Base-by-base conservation (phyloP, 345 rosid genomes). In the Hevea brasiliensis region DNA sequence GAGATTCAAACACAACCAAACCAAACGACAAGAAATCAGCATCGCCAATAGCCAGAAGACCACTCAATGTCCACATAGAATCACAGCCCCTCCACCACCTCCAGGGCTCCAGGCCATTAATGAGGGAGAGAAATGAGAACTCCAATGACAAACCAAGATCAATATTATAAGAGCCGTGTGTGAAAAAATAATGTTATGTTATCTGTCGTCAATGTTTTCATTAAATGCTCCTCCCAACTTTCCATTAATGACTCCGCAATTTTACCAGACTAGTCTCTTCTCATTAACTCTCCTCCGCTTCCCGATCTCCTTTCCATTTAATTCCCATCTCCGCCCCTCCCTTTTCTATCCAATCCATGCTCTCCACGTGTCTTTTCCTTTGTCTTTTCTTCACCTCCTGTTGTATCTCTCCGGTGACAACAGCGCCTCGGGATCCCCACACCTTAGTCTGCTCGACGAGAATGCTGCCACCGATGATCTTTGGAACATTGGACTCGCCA, bases 361-460 rank as follows among this genome's bases (percentile, higher is more conserved):
- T 32, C 65, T 21, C 37, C 32, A 47, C 67, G 55, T 18, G 41
- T 26, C 37, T 0, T 35, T 81, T 76, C 81, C 82, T 77, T 68
- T 74, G 61, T 70, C 55, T 62, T 9, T 72, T 84, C 78, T 83
- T 82, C 5, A 85, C 70, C 95, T 79, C 20, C 86, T 55, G 82
- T 81, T 88, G 59, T 88, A 90, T 74, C 98, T 86, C 81, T 94
- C 97, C 87, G 98, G 98, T 58, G 98, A 94, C 2, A 94, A 72
- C 45, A 94, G 66, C 51, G 98, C 98, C 86, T 94, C 98, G 24
- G 98, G 98, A 83, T 94, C 97, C 59, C 98, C 98, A 72, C 98
- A 94, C 79, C 98, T 76, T 20, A 92, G 73, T 79, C 98, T 76
- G 83, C 98, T 94, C 45, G 98, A 90, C 61, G 96, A 85, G 81